Evolutionary conservation across 441 rosid species (phyloP).

Genomic region (Gossypium schwendimanii): DNA sequence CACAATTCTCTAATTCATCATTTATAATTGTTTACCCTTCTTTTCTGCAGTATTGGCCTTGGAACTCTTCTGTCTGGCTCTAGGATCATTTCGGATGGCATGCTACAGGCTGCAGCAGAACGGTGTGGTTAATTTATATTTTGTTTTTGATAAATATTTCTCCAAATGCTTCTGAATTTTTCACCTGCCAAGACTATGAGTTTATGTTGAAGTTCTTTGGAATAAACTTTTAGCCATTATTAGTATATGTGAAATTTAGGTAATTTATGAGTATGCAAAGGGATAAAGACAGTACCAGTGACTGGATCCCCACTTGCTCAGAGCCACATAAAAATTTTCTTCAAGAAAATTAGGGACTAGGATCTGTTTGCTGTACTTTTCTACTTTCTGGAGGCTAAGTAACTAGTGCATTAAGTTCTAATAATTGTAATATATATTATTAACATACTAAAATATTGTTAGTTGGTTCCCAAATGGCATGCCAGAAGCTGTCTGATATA

Average conservation of each 20-base stretch:
- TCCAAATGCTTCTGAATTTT: background rate
- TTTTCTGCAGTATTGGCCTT: slow-evolving; percentile 75
- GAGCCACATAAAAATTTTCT: background rate
- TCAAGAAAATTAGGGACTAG: background rate
- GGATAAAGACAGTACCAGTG: background rate
- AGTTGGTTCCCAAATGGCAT: background rate
- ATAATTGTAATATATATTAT: background rate
- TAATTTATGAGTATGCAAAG: background rate
- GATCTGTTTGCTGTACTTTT: background rate
- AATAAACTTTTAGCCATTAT: background rate
- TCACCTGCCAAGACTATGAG: background rate
- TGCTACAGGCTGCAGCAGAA: slow-evolving; percentile 99
- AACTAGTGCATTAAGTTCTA: background rate
- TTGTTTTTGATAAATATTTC: background rate
- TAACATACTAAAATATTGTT: background rate
- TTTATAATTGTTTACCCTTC: slow-evolving; percentile 1
- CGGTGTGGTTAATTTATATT: slow-evolving; percentile 34
- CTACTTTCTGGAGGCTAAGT: background rate
- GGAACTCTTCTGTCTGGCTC: slow-evolving; percentile 96
- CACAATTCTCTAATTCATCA: background rate
- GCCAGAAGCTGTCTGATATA: background rate
- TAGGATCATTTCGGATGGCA: slow-evolving; percentile 82
- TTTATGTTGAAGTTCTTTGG: background rate
- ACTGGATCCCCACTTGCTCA: background rate
- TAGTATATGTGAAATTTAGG: background rate